Evolutionary conservation across 2,329 filamentous ascomycete genomes (phyloP).

Genomic region (Epichloe festucae): DNA sequence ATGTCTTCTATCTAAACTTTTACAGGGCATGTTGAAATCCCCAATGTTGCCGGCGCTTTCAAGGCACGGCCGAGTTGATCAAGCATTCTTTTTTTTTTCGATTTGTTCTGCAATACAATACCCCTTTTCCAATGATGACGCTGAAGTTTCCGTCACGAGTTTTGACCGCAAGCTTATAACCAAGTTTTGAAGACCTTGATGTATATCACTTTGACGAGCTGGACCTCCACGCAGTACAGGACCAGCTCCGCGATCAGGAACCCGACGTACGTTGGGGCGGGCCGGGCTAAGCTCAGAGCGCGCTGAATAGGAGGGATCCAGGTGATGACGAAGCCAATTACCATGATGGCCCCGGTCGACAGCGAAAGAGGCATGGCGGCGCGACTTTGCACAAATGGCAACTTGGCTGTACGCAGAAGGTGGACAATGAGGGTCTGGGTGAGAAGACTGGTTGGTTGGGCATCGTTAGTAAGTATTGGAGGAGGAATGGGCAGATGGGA

Average conservation of each 20-base stretch:
- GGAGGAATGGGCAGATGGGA: not conserved
- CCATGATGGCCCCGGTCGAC: slow-evolving; percentile 14
- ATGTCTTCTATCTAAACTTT: not conserved
- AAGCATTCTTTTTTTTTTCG: not conserved
- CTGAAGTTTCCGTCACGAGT: too few species aligned
- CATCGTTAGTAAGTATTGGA: not conserved
- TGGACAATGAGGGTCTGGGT: slow-evolving; percentile 19
- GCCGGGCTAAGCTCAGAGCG: slow-evolving; percentile 11
- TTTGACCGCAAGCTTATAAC: slow-evolving; percentile 7
- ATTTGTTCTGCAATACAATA: not conserved
- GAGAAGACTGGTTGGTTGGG: slow-evolving; percentile 8
- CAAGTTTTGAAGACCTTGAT: slow-evolving; percentile 14
- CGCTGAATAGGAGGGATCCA: slow-evolving; percentile 14
- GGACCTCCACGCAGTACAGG: slow-evolving; percentile 14
- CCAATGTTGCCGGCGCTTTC: not conserved
- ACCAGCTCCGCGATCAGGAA: slow-evolving; percentile 13
- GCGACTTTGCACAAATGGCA: slow-evolving; percentile 15
- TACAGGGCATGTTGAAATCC: not conserved
- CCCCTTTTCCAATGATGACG: too few species aligned
- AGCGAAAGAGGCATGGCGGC: slow-evolving; percentile 10
- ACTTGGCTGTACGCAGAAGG: slow-evolving; percentile 14
- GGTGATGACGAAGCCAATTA: slow-evolving; percentile 13
- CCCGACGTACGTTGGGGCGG: slow-evolving; percentile 11
- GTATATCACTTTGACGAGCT: slow-evolving; percentile 16
- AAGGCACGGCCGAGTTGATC: not conserved